Base-by-base conservation (phyloP, 2,329 filamentous ascomycete species). In the Phyllachora maydis region DNA sequence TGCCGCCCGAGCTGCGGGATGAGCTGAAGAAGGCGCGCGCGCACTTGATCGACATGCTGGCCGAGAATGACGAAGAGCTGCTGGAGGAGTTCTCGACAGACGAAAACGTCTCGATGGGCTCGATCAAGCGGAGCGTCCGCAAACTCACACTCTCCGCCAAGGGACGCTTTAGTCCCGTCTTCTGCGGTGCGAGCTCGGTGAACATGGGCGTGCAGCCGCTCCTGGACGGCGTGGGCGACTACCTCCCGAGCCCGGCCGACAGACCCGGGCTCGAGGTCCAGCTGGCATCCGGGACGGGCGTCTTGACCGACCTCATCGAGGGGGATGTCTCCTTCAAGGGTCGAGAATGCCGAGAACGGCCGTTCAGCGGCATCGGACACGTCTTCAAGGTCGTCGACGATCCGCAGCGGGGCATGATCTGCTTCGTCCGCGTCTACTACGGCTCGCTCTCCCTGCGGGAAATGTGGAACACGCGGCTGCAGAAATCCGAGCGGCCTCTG, bases 371-470 rank as follows among this genome's bases (percentile, higher is more conserved):
- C 5, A 49, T 67, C 3, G 61, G 67, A 14, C 77, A 74, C 10
- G 65, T 95, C 2, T 98, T 95, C 62, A 98, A 98, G 47, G 88
- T 95, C 5, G 81, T 88, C 32, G 75, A 85, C 33, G 85, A 95
- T 38, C 56, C 76, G 6, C 74, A 74, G 32, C 71, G 82, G 27
- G 88, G 88, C 11, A 73, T 90, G 25, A 59, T 95, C 28, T 82
- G 90, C 31, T 95, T 90, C 40, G 73, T 95, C 7, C 70, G 88
- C 19, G 79, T 93, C 6, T 95, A 95, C 46, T 77, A 81, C 14
- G 88, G 88, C 7, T 63, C 66, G 2, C 52, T 98, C 25, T 65
- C 69, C 28, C 81, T 79, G 34, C 61, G 69, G 7, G 52, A 69
- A 3, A 65, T 90, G 14, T 95, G 75, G 65, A 95, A 95, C 42